These are phyloP conservation scores for Xylaria arbuscula DNA, from an alignment of 2,329 filamentous ascomycete genomes.

Conservation along the genomic window DNA sequence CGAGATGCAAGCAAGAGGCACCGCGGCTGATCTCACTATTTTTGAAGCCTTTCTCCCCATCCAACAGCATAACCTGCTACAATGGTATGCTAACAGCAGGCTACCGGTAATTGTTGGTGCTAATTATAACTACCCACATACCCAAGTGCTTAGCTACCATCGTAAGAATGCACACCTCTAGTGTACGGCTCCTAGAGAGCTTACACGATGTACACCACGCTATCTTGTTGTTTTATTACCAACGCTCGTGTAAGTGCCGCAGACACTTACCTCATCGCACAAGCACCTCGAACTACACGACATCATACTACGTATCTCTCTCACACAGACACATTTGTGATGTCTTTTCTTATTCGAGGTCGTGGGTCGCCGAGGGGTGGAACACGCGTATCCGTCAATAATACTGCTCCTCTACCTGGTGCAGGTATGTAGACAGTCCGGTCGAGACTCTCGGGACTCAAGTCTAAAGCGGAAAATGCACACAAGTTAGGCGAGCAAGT, in stretches of 20 bases:
- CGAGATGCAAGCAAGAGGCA: conserved; percentile 9
- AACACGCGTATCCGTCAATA: conserved; percentile 4
- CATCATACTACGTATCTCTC: background rate
- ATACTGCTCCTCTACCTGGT: background rate
- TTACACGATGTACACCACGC: background rate
- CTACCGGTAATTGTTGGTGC: conserved; percentile 11
- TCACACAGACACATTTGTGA: background rate
- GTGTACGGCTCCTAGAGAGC: too few relatives aligned
- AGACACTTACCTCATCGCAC: background rate
- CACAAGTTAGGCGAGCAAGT: too few relatives aligned
- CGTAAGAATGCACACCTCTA: background rate
- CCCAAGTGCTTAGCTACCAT: background rate
- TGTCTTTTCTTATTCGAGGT: background rate
- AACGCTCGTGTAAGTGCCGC: background rate
- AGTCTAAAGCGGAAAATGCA: conserved; percentile 26
- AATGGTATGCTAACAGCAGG: background rate
- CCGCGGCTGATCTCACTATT: conserved; percentile 8
- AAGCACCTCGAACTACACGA: background rate
- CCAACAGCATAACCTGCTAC: background rate
- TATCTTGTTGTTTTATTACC: background rate
- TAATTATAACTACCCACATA: background rate
- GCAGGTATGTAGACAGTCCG: background rate
- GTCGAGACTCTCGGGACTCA: conserved; percentile 7
- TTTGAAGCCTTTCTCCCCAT: background rate
- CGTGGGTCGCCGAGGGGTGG: conserved; percentile 4